Conservation (phyloP, 2,329 filamentous ascomycete species). For the Aspergillus japonicus region DNA sequence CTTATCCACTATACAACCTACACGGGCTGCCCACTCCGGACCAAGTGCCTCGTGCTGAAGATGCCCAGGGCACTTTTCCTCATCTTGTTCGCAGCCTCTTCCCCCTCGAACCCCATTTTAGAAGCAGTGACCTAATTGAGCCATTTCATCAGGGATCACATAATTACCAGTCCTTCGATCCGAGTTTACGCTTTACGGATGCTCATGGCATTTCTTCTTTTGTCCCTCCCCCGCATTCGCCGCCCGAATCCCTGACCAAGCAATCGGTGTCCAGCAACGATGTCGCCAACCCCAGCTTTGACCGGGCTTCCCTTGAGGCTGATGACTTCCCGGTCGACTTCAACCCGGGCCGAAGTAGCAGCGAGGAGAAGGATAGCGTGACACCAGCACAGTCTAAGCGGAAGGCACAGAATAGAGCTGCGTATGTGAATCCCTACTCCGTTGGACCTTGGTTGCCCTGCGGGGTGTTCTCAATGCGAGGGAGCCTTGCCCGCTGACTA, state of each 20-base stretch:
- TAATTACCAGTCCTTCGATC: constrained; percentile 39
- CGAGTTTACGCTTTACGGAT: constrained; percentile 37
- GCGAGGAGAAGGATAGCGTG: constrained; percentile 55
- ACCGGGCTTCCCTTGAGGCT: constrained; percentile 31
- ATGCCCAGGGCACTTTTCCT: constrained; percentile 46
- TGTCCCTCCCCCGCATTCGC: constrained; percentile 35
- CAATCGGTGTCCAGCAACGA: constrained; percentile 34
- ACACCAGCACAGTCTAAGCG: constrained; percentile 59
- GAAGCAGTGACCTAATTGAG: constrained; percentile 12
- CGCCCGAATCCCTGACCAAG: constrained; percentile 37
- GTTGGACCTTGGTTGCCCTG: neutral
- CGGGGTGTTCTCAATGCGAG: neutral
- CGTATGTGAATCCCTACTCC: constrained; percentile 52
- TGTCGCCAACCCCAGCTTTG: constrained; percentile 19
- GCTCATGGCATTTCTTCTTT: constrained; percentile 28
- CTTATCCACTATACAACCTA: constrained; percentile 7
- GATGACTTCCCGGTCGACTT: constrained; percentile 27
- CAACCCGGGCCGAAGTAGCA: constrained; percentile 46
- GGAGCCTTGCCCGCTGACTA: neutral
- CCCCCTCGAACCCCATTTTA: neutral
- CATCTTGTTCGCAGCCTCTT: constrained; percentile 24
- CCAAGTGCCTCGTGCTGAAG: constrained; percentile 42
- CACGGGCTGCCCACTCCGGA: constrained; percentile 21
- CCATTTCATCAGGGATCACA: constrained; percentile 13
- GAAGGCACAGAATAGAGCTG: constrained; percentile 71